These are phyloP conservation scores for Podochytrium sp. DNA, from an alignment of 192 early-diverging fungal species.

Conservation along the genomic window DNA sequence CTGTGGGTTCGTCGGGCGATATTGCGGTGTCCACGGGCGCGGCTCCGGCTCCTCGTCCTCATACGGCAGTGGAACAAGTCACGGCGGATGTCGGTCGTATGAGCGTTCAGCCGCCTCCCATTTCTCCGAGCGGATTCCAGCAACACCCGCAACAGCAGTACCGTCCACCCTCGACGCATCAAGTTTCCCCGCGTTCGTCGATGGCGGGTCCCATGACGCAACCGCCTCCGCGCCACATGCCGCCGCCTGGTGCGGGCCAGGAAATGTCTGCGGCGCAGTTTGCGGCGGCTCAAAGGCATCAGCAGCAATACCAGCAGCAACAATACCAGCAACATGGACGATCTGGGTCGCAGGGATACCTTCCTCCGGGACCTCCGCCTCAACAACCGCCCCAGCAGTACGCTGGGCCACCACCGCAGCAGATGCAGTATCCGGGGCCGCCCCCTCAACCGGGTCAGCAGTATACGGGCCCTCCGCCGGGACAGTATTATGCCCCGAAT, in stretches of 20 bases:
- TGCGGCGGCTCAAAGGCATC: background rate
- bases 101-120: background rate
- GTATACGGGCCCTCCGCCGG: constrained; percentile 3
- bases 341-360: background rate
- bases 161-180: background rate
- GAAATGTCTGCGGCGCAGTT: background rate
- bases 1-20: background rate
- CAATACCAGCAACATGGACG: constrained; percentile 15
- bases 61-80: background rate
- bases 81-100: background rate
- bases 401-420: background rate
- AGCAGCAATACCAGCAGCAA: constrained; percentile 30
- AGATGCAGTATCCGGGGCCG: background rate
- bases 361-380: background rate
- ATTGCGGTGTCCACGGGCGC: no score
- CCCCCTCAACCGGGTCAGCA: background rate
- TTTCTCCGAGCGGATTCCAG: background rate
- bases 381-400: background rate
- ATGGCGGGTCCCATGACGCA: background rate
- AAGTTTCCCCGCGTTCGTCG: background rate
- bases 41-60: background rate
- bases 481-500: constrained; percentile 16
- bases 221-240: background rate
- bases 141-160: background rate
- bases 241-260: background rate